These are phyloP conservation scores for Oryza glumipatula DNA, from an alignment of 176 grass and related monocot species.

Conservation along the genomic window DNA sequence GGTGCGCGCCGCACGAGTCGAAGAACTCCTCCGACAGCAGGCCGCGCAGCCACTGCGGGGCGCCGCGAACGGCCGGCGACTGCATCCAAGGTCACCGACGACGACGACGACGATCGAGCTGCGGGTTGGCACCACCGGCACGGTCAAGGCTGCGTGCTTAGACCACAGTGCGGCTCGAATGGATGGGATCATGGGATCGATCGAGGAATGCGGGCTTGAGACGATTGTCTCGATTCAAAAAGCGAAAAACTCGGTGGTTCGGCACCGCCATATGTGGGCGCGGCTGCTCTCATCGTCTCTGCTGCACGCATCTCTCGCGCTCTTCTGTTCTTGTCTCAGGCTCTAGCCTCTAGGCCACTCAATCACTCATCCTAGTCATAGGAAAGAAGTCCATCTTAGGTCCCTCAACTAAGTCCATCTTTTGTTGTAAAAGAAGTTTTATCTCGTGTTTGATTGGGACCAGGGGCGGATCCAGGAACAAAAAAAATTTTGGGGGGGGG, in stretches of 20 bases:
- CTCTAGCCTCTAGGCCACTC: too few relatives aligned
- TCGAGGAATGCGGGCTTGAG: neutral
- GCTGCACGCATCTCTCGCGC: neutral
- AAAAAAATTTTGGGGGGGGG: too few relatives aligned
- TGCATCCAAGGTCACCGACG: conserved; percentile 10
- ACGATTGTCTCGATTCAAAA: conserved; percentile 27
- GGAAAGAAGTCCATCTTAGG: too few relatives aligned
- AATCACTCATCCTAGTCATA: too few relatives aligned
- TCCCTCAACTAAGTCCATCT: too few relatives aligned
- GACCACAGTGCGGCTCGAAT: too few relatives aligned
- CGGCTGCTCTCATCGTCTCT: neutral
- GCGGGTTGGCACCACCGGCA: neutral
- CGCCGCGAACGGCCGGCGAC: neutral
- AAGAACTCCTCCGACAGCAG: conserved; percentile 61
- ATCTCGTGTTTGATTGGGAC: too few relatives aligned
- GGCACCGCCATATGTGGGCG: neutral
- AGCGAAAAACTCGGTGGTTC: conserved; percentile 39
- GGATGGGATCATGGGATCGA: neutral
- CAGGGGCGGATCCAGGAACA: too few relatives aligned
- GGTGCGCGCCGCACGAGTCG: conserved; percentile 48
- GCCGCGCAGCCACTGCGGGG: conserved; percentile 46
- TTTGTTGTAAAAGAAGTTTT: too few relatives aligned
- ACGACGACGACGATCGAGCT: neutral
- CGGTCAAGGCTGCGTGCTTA: neutral
- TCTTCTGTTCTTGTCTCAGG: neutral